Evolutionary conservation across 169 alveolate genomes (phyloP).

Genomic region (Toxoplasma gondii): DNA sequence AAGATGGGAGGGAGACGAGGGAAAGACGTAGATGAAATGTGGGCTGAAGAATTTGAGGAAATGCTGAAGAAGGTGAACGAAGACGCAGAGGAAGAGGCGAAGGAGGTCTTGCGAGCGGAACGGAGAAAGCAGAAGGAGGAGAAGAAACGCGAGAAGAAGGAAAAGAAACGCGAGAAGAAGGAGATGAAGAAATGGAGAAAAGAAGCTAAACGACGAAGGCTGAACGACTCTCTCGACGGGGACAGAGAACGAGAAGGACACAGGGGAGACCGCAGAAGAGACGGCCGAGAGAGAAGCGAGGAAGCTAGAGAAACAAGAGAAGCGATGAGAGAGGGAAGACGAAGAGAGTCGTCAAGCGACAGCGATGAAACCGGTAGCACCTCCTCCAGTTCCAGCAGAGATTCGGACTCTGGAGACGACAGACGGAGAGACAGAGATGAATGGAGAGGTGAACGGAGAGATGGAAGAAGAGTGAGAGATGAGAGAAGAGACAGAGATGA

Average conservation of each 20-base stretch:
- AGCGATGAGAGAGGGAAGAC: not conserved
- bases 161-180: constrained; percentile 22
- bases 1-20: not conserved
- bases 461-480: not conserved
- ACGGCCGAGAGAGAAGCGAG: not conserved
- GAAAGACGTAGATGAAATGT: constrained; percentile 60
- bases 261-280: not conserved
- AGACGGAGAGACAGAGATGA: not conserved
- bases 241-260: not conserved
- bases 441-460: not conserved
- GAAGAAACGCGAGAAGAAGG: not conserved
- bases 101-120: constrained; percentile 11
- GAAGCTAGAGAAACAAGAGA: not conserved
- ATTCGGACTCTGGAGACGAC: no score
- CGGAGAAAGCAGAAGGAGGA: not conserved
- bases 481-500: not conserved
- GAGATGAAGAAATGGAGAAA: not conserved
- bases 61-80: constrained; percentile 38
- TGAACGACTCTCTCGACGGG: not conserved
- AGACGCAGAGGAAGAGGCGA: constrained; percentile 48
- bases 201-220: not conserved
- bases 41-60: constrained; percentile 60
- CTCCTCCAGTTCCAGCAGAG: not conserved
- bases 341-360: not conserved
- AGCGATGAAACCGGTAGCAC: not conserved